phyloP scores from a whole-genome alignment of 1,284 basidiomycete genomes.

The Cerioporus squamosus region DNA sequence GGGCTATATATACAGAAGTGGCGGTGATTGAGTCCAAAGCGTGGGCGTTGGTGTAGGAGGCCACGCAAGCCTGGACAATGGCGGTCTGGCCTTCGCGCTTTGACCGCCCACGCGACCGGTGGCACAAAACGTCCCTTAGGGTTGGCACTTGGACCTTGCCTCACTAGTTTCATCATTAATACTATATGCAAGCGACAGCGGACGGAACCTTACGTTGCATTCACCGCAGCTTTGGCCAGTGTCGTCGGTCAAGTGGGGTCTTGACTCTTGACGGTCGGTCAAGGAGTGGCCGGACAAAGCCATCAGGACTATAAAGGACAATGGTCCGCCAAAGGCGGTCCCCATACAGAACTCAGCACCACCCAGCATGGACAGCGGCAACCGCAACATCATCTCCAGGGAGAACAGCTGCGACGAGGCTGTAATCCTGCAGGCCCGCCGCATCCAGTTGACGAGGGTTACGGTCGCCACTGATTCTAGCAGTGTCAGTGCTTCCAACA shows the following conservation, averaged over 20 bases:
- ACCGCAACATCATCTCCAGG: conserved; percentile 1
- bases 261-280: too few relatives aligned
- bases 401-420: conserved; percentile 9
- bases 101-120: neutral
- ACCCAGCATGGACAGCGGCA: neutral
- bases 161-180: too few relatives aligned
- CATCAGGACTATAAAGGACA: neutral
- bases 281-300: too few relatives aligned
- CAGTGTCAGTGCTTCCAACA: too few relatives aligned
- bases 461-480: neutral
- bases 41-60: too few relatives aligned
- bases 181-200: too few relatives aligned
- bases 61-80: neutral
- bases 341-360: neutral
- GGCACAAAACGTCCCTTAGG: too few relatives aligned
- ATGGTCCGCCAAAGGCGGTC: neutral
- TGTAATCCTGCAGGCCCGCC: conserved; percentile 1
- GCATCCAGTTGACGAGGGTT: neutral
- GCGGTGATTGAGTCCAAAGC: neutral
- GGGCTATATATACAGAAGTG: neutral
- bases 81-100: neutral
- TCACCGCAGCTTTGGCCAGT: too few relatives aligned
- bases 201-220: too few relatives aligned
- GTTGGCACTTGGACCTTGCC: too few relatives aligned
- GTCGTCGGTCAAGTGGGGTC: too few relatives aligned